phyloP scores from a whole-genome alignment of 176 grass and related monocot genomes.

The Phoenix roebelenii region DNA sequence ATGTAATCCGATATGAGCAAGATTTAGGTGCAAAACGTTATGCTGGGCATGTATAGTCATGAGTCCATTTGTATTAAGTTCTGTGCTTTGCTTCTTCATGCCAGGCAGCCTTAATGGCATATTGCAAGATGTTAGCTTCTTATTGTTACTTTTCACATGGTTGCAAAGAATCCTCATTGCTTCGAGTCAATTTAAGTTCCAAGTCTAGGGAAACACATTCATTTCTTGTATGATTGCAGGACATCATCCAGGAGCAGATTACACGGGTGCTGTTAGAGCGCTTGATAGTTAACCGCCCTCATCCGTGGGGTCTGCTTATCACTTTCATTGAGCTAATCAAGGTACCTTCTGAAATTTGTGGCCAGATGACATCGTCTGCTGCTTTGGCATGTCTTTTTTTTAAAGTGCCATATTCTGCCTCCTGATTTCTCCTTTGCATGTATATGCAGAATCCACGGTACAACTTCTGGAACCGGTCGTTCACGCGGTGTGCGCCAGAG shows the following conservation, averaged over 20 bases:
- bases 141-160: too few relatives aligned
- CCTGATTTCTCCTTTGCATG: too few relatives aligned
- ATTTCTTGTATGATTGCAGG: conserved; percentile 25
- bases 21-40: too few relatives aligned
- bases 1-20: too few relatives aligned
- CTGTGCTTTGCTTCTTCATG: background rate
- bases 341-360: conserved; percentile 26
- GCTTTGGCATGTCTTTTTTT: too few relatives aligned
- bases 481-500: conserved; percentile 64
- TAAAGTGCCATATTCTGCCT: too few relatives aligned
- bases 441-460: conserved; percentile 73
- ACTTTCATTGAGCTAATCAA: conserved; percentile 98
- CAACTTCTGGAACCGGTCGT: conserved; percentile 79
- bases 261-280: conserved; percentile 85
- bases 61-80: conserved; percentile 3
- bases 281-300: conserved; percentile 84
- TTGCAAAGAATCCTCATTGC: too few relatives aligned
- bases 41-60: too few relatives aligned
- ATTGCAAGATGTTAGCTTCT: too few relatives aligned
- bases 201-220: background rate
- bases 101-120: background rate
- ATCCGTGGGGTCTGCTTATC: conserved; percentile 91
- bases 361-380: too few relatives aligned
- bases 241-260: conserved; percentile 95
- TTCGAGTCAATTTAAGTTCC: too few relatives aligned